These are phyloP conservation scores for Pseudonitzschia delicatissima DNA, from an alignment of 108 stramenopile genomes.

Conservation along the genomic window DNA sequence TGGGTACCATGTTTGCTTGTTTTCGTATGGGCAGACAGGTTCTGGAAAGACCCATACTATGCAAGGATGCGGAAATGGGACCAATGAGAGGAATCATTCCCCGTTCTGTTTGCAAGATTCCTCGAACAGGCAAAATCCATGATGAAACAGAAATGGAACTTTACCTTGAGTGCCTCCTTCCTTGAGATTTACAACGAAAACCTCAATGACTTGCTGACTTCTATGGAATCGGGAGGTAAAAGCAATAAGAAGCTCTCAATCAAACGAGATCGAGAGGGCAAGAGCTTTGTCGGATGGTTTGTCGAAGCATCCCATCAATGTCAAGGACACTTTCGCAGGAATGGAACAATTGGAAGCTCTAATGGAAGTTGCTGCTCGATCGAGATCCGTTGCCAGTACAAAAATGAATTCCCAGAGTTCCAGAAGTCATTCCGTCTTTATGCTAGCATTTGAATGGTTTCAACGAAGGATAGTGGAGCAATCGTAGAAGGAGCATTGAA, in stretches of 20 bases:
- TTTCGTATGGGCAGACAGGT: conserved; percentile 92
- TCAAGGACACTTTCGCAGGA: conserved; percentile 48
- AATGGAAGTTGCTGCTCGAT: conserved; percentile 83
- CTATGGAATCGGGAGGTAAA: conserved; percentile 33
- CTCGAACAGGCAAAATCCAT: conserved; percentile 72
- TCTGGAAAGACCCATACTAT: conserved; percentile 96
- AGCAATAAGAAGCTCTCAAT: conserved; percentile 63
- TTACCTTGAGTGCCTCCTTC: conserved; percentile 91
- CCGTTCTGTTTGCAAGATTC: conserved; percentile 90
- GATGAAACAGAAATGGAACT: conserved; percentile 92
- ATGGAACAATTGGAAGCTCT: conserved; percentile 83
- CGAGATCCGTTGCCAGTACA: conserved; percentile 94
- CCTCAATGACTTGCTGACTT: conserved; percentile 88
- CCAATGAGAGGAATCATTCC: conserved; percentile 95
- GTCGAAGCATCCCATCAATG: conserved; percentile 80
- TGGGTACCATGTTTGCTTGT: conserved; percentile 95
- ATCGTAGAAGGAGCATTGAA: conserved; percentile 92
- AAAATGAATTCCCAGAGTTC: conserved; percentile 98
- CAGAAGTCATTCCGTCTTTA: conserved; percentile 98
- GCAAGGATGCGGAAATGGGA: conserved; percentile 87
- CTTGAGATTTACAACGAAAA: conserved; percentile 99
- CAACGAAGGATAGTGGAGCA: conserved; percentile 86
- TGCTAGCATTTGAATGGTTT: conserved; percentile 92
- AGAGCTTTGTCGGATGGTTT: conserved; percentile 90
- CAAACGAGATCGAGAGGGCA: conserved; percentile 72